phyloP scores from a whole-genome alignment of 1,284 basidiomycete genomes.

The Rhizoctonia solani region DNA sequence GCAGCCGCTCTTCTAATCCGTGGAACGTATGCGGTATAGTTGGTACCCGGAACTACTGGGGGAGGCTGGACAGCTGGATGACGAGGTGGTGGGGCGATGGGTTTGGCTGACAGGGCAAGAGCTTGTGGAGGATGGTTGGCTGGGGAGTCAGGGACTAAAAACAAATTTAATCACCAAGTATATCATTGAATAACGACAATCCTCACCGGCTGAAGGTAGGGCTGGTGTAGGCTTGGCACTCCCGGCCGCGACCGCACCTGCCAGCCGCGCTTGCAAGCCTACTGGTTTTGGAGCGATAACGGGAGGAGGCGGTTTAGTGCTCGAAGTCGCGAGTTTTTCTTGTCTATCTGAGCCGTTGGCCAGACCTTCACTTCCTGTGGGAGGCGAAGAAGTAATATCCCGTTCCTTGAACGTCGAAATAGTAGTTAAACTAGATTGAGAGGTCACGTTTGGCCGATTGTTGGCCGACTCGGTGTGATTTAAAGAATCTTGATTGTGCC shows the following conservation, averaged over 20 bases:
- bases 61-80: constrained; percentile 49
- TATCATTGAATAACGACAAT: background rate
- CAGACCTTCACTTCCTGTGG: background rate
- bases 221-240: background rate
- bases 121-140: constrained; percentile 28
- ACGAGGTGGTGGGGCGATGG: constrained; percentile 46
- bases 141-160: background rate
- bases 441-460: constrained; percentile 11
- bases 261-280: constrained; percentile 20
- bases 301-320: background rate
- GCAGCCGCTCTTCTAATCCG: constrained; percentile 54
- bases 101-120: constrained; percentile 36
- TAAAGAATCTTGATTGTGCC: background rate
- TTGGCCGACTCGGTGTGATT: background rate
- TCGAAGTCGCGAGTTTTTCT: background rate
- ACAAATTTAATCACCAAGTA: background rate
- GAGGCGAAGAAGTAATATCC: constrained; percentile 11
- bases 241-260: constrained; percentile 16
- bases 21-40: constrained; percentile 80
- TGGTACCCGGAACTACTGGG: constrained; percentile 55
- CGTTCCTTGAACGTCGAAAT: constrained; percentile 26
- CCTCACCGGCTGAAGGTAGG: constrained; percentile 2
- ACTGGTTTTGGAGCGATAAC: constrained; percentile 24
- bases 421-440: constrained; percentile 29
- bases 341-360: background rate